Conservation (phyloP, 176 grass and related monocot genomes). For the Musa itinerans region DNA sequence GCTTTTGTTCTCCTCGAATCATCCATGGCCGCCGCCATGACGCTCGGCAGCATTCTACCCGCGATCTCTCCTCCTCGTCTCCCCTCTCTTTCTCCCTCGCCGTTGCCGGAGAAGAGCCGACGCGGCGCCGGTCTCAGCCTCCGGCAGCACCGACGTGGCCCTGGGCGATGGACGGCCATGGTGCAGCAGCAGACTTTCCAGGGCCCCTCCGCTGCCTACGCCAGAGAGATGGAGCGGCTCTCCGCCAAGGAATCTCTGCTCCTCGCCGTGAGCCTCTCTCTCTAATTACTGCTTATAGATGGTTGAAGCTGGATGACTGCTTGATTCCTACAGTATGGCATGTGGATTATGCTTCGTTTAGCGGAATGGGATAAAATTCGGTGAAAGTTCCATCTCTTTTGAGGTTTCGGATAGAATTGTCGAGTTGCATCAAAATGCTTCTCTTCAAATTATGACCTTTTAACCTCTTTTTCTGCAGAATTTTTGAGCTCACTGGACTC, state of each 20-base stretch:
- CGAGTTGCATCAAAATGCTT: no score
- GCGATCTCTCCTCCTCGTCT: conserved; percentile 3
- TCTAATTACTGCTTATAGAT: not conserved
- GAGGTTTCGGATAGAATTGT: no score
- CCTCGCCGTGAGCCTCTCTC: conserved; percentile 47
- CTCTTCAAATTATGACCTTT: no score
- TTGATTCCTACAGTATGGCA: no score
- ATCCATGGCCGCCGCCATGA: conserved; percentile 27
- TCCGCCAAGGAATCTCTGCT: conserved; percentile 94
- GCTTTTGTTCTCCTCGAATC: not conserved
- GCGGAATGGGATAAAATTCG: no score
- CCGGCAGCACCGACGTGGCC: not conserved
- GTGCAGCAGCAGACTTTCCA: conserved; percentile 60
- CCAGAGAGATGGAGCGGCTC: conserved; percentile 93
- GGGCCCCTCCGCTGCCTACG: conserved; percentile 68
- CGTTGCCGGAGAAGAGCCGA: conserved; percentile 16
- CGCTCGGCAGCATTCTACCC: conserved; percentile 14
- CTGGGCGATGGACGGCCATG: conserved; percentile 32
- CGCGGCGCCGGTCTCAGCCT: conserved; percentile 4
- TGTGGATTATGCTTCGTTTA: no score
- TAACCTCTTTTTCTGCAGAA: no score
- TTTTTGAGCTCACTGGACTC: no score
- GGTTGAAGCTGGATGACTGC: no score
- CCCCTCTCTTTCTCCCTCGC: not conserved
- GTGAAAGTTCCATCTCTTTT: no score